Evolutionary conservation across 768 basidiomycete species (phyloP).

Genomic region (Boletellus emodensis): DNA sequence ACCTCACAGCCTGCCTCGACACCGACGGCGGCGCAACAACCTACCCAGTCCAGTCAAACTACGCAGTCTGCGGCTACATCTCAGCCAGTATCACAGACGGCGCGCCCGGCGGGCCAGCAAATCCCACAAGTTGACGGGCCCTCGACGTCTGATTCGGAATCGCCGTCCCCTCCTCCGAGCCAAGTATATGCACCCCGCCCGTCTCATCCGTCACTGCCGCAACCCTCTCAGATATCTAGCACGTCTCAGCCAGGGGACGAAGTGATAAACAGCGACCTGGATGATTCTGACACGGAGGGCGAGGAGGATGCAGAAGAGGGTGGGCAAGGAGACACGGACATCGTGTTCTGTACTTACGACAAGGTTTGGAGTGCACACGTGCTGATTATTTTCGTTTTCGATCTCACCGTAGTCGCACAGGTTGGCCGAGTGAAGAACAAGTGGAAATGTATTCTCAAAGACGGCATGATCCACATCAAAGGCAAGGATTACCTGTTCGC

Average conservation of each 20-base stretch:
- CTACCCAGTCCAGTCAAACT: conserved; percentile 15
- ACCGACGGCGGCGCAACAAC: conserved; percentile 16
- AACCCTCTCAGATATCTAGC: conserved; percentile 42
- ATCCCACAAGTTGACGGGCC: conserved; percentile 86
- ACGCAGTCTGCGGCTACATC: conserved; percentile 9
- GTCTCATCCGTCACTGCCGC: conserved; percentile 74
- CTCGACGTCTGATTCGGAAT: conserved; percentile 61
- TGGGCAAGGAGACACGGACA: conserved; percentile 73
- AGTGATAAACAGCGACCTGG: conserved; percentile 93
- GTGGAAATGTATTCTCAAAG: conserved; percentile 98
- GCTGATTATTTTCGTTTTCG: background rate
- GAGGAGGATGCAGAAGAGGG: conserved; percentile 83
- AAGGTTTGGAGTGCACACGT: conserved; percentile 54
- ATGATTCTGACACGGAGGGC: conserved; percentile 87
- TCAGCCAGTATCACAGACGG: conserved; percentile 14
- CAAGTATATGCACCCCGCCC: conserved; percentile 63
- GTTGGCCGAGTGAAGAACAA: conserved; percentile 99
- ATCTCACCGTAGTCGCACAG: conserved; percentile 37
- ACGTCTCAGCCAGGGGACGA: conserved; percentile 55
- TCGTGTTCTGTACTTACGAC: conserved; percentile 98
- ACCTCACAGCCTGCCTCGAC: conserved; percentile 13
- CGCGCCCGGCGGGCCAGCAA: conserved; percentile 22
- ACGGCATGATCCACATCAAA: conserved; percentile 96
- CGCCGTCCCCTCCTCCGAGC: conserved; percentile 63
- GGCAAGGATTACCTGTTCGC: conserved; percentile 97